Evolutionary conservation across 2,329 filamentous ascomycete species (phyloP), one percentile per base, ranked within the genome.

Genomic region (Aspergillus candidus): DNA sequence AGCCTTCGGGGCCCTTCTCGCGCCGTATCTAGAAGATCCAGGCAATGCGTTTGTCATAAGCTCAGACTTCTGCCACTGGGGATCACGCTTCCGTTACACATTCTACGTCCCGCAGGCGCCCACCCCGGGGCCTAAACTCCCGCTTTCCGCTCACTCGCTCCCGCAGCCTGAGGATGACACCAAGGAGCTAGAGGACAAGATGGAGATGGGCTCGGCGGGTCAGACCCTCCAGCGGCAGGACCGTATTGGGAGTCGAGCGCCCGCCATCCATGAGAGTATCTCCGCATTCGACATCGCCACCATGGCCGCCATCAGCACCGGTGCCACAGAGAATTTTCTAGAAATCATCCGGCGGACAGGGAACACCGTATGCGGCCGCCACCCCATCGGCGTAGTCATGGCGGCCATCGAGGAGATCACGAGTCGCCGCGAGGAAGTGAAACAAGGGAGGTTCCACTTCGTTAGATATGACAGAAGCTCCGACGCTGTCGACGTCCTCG

Each of bases 31-130:
- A 6, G 73, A 75, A 30, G 85, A 95, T 54, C 79, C 83, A 0
- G 54, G 53, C 12, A 94, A 87, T 48, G 81, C 84, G 1, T 96
- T 97, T 62, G 78, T 98, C 48, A 78, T 97, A 51, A 93, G 86
- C 64, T 95, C 89, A 1, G 93, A 98, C 65, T 98, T 98, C 65
- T 96, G 91, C 52, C 93, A 98, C 67, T 98, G 93, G 93, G 93
- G 93, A 10, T 56, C 73, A 0, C 77, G 88, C 38, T 98, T 96
- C 66, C 73, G 77, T 43, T 98, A 97, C 66, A 87, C 82, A 22
- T 84, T 84, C 47, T 95, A 96, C 63, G 76, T 81, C 29, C 70
- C 78, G 47, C 47, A 76, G 49, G 43, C 73, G 52, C 58, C 72
- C 17, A 57, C 52, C 12, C 65, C 67, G 11, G 60, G 57, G 1